Percentiles rank a stretch among this genome's conserved stretches.
phyloP scores from a whole-genome alignment of 768 basidiomycete species.

The Amanita rimosa region DNA sequence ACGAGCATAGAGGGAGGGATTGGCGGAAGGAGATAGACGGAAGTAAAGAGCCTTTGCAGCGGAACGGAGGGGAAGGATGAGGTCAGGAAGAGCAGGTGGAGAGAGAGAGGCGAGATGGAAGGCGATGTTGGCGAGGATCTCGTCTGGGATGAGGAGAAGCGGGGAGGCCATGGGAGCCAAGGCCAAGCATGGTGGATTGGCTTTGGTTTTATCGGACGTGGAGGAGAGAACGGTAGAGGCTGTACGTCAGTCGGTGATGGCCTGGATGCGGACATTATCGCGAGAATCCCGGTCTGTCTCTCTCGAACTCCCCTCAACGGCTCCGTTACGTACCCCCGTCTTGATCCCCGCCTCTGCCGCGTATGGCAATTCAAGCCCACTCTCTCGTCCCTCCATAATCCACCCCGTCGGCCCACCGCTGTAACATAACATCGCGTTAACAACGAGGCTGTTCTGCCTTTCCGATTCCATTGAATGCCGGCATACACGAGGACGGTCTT shows the following conservation, averaged over 20 bases:
- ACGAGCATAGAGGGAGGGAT: slow-evolving; percentile 33
- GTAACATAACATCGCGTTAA: background rate
- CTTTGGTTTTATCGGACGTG: slow-evolving; percentile 1
- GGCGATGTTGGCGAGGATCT: slow-evolving; percentile 42
- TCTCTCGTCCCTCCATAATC: background rate
- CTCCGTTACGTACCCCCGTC: slow-evolving; percentile 3
- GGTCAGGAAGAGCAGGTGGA: slow-evolving; percentile 34
- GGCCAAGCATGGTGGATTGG: background rate
- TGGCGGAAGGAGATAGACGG: slow-evolving; percentile 24
- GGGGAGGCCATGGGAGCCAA: slow-evolving; percentile 5
- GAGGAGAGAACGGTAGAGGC: background rate
- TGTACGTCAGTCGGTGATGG: slow-evolving; percentile 7
- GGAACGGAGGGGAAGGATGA: slow-evolving; percentile 36
- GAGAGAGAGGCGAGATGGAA: slow-evolving; percentile 30
- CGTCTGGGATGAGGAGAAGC: slow-evolving; percentile 23
- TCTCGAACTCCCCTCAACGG: background rate
- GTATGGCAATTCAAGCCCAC: background rate
- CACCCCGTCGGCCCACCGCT: background rate
- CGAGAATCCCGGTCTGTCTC: background rate
- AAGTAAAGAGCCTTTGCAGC: slow-evolving; percentile 9
- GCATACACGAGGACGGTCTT: background rate
- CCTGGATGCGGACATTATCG: slow-evolving; percentile 6
- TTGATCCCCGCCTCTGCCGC: slow-evolving; percentile 7
- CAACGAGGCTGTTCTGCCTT: background rate
- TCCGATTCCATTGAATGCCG: background rate